Conservation (phyloP, 208 protist species). For the Sergeia podlipaevii region DNA sequence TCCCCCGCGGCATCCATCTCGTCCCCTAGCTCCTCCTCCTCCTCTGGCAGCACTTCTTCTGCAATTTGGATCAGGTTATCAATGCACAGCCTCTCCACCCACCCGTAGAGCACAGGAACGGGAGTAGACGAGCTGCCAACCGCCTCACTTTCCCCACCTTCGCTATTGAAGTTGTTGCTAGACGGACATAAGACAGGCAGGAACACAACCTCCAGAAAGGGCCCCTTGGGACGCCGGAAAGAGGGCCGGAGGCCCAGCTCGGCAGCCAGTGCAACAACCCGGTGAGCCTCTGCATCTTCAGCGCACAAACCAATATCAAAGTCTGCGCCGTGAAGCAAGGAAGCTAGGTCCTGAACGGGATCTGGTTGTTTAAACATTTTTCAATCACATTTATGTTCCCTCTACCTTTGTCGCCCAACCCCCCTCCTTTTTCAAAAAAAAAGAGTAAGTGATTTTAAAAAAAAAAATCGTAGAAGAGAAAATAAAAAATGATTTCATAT, state of each 20-base stretch:
- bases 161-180: conserved; percentile 7
- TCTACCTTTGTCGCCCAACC: too few species aligned
- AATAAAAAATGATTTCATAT: too few species aligned
- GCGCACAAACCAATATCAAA: conserved; percentile 34
- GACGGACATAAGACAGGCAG: conserved; percentile 1
- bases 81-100: conserved; percentile 27
- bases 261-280: conserved; percentile 14
- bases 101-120: conserved; percentile 22
- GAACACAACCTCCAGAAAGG: conserved; percentile 40
- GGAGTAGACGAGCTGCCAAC: neutral
- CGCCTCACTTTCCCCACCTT: neutral
- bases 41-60: conserved; percentile 6
- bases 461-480: too few species aligned
- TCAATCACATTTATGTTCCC: too few species aligned
- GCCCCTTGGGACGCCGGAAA: conserved; percentile 34
- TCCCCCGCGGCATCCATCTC: too few species aligned
- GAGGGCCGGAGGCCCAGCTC: conserved; percentile 10
- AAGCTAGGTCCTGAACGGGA: conserved; percentile 4
- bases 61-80: conserved; percentile 18
- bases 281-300: conserved; percentile 40
- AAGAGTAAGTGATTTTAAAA: too few species aligned
- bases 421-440: too few species aligned
- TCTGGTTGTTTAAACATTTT: neutral
- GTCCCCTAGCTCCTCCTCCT: too few species aligned
- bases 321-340: conserved; percentile 15